Evolutionary conservation across 345 rosid genomes (phyloP).

Genomic region (Linum tenue): DNA sequence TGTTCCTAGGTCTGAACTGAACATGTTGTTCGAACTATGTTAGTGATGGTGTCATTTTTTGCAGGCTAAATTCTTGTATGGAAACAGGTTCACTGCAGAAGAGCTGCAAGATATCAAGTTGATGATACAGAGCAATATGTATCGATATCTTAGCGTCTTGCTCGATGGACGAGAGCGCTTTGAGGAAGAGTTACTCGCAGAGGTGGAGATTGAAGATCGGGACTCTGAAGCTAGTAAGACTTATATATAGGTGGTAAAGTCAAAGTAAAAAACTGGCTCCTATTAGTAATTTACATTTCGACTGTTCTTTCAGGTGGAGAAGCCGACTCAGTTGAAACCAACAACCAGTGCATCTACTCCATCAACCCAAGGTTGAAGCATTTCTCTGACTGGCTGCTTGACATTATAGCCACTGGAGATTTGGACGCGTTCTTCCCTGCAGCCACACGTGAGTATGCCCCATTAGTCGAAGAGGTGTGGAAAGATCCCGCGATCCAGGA

Average conservation of each 20-base stretch:
- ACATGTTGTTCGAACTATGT: too few species aligned
- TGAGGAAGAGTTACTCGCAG: constrained; percentile 77
- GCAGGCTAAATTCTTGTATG: constrained; percentile 93
- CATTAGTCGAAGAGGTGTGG: constrained; percentile 96
- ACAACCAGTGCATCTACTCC: constrained; percentile 46
- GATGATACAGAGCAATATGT: constrained; percentile 97
- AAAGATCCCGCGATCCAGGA: constrained; percentile 94
- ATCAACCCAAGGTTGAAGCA: constrained; percentile 88
- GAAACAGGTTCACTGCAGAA: constrained; percentile 65
- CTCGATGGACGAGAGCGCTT: constrained; percentile 95
- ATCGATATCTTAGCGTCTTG: constrained; percentile 82
- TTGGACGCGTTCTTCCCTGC: constrained; percentile 98
- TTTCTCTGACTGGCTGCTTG: constrained; percentile 97
- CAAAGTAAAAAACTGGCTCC: not conserved
- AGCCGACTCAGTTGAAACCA: constrained; percentile 26
- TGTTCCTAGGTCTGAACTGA: too few species aligned
- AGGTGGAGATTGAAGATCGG: constrained; percentile 34
- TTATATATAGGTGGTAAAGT: not conserved
- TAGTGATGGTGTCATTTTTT: not conserved
- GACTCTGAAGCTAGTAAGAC: constrained; percentile 42
- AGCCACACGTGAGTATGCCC: constrained; percentile 98
- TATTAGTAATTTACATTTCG: not conserved
- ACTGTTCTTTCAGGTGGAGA: constrained; percentile 42
- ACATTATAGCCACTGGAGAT: constrained; percentile 95
- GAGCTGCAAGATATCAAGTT: constrained; percentile 84